A percentile compares a stretch with the other conserved stretches of the same genome.
These are phyloP conservation scores for Schizophyllum amplum DNA, from an alignment of 1,284 basidiomycete genomes.

Conservation along the genomic window DNA sequence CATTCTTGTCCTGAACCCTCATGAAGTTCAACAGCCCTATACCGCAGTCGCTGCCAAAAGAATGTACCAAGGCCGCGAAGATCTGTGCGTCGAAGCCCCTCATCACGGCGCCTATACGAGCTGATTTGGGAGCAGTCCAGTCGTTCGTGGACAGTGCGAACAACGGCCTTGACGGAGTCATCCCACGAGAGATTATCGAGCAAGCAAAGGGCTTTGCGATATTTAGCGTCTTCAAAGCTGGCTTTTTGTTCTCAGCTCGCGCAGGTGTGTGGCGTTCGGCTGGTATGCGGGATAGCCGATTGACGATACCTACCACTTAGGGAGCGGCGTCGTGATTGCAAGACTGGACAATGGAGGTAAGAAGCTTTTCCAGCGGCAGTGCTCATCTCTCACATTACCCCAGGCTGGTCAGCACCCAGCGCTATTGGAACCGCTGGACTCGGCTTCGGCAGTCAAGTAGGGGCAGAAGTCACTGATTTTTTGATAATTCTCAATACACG, in stretches of 20 bases:
- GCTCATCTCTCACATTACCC: constrained; percentile 1
- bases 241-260: constrained; percentile 69
- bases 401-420: constrained; percentile 90
- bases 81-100: not conserved
- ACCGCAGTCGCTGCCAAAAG: constrained; percentile 64
- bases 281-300: not conserved
- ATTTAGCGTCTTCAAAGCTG: constrained; percentile 74
- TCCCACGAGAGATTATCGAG: constrained; percentile 60
- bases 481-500: constrained; percentile 85
- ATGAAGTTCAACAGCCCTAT: constrained; percentile 66
- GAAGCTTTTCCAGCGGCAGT: constrained; percentile 21
- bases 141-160: constrained; percentile 67
- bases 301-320: constrained; percentile 34
- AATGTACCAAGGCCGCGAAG: constrained; percentile 65
- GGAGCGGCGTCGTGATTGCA: constrained; percentile 90
- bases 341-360: constrained; percentile 75
- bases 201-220: constrained; percentile 82
- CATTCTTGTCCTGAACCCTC: constrained; percentile 8
- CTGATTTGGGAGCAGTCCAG: constrained; percentile 37
- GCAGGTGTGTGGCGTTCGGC: not conserved
- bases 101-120: not conserved
- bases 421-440: constrained; percentile 95
- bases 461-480: constrained; percentile 92
- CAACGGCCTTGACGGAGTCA: constrained; percentile 69
- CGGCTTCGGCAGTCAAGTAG: constrained; percentile 80